These are phyloP conservation scores for Lecanosticta acicola DNA, from an alignment of 2,329 filamentous ascomycete species.

Conservation along the genomic window DNA sequence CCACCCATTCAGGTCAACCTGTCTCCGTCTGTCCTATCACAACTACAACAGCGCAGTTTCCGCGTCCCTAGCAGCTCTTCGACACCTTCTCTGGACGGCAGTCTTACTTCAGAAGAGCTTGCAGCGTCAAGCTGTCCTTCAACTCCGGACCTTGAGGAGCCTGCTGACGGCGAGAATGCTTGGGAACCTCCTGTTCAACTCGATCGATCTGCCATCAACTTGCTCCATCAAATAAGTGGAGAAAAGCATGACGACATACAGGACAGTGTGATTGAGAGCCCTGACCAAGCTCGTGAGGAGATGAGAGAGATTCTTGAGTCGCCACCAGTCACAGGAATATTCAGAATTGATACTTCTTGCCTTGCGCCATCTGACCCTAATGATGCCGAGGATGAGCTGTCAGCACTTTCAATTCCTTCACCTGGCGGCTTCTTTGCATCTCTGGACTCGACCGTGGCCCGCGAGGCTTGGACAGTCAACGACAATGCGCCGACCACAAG, in stretches of 20 bases:
- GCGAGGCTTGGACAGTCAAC: conserved; percentile 72
- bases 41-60: conserved; percentile 55
- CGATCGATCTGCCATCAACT: conserved; percentile 73
- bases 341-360: conserved; percentile 28
- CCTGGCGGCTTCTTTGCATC: conserved; percentile 89
- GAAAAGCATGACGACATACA: conserved; percentile 33
- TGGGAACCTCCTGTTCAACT: conserved; percentile 60
- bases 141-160: conserved; percentile 63
- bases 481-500: conserved; percentile 69
- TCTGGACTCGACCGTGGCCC: conserved; percentile 61
- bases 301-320: conserved; percentile 57
- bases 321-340: conserved; percentile 41
- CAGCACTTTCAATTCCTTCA: conserved; percentile 80
- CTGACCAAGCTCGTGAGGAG: conserved; percentile 46
- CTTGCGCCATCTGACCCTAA: conserved; percentile 34
- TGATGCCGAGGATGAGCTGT: conserved; percentile 57
- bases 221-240: conserved; percentile 66
- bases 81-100: conserved; percentile 84
- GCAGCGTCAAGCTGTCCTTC: conserved; percentile 76
- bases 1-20: conserved; percentile 42
- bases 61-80: conserved; percentile 69
- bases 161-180: conserved; percentile 52
- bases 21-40: conserved; percentile 53
- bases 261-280: conserved; percentile 38
- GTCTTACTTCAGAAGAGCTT: conserved; percentile 80